Percentiles rank a stretch among this genome's conserved stretches.
Evolutionary conservation across 345 rosid genomes (phyloP).

Genomic region (Eucalyptus erythrocorys): DNA sequence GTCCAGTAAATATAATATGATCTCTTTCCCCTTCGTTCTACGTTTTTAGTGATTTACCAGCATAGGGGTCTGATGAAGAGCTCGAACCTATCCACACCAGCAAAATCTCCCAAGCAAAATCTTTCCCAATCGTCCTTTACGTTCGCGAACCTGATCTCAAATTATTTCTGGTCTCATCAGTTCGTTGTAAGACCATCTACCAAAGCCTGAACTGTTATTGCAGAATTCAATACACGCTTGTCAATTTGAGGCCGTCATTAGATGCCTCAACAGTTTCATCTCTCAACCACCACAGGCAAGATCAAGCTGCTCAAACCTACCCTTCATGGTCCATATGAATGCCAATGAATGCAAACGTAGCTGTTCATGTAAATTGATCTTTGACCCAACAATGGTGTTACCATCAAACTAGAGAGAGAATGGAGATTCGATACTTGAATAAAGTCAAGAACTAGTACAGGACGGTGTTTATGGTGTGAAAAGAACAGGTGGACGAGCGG

Average conservation of each 20-base stretch:
- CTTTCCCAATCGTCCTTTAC: background rate
- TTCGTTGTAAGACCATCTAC: background rate
- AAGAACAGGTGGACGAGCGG: background rate
- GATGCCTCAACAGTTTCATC: background rate
- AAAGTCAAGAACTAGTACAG: background rate
- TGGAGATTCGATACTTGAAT: background rate
- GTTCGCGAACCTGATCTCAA: background rate
- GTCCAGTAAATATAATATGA: background rate
- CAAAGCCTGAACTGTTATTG: background rate
- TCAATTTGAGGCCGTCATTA: background rate
- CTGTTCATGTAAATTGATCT: background rate
- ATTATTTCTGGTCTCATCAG: background rate
- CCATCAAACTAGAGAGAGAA: background rate
- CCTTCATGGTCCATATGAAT: background rate
- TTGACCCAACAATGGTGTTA: background rate
- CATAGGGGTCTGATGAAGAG: background rate
- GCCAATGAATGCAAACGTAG: background rate
- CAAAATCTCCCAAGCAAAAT: background rate
- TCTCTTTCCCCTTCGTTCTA: background rate
- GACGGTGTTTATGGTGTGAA: background rate
- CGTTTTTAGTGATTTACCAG: background rate
- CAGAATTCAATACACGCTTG: background rate
- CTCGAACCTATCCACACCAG: background rate
- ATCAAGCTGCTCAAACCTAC: background rate
- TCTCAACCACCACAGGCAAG: background rate